A percentile compares a stretch with the other conserved stretches of the same genome.
Evolutionary conservation across 768 basidiomycete genomes (phyloP).

Genomic region (Boletus rex-veris): DNA sequence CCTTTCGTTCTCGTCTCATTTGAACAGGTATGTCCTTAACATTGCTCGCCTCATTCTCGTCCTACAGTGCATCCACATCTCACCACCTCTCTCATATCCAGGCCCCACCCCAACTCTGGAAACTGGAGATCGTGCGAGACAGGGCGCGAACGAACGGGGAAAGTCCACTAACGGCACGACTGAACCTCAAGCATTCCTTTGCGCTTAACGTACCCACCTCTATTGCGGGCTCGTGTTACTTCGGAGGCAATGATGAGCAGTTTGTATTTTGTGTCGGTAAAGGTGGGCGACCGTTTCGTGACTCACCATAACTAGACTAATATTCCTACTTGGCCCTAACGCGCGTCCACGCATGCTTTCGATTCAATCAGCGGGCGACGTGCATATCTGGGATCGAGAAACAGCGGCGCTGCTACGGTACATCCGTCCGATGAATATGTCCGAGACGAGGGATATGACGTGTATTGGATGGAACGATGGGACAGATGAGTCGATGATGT

Average conservation of each 20-base stretch:
- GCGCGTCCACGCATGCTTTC: too few species aligned
- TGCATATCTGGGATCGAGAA: conserved; percentile 85
- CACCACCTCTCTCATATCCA: conserved; percentile 18
- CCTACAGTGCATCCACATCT: background rate
- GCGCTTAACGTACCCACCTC: conserved; percentile 57
- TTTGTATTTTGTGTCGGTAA: conserved; percentile 78
- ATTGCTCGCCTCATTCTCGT: background rate
- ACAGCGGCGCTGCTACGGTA: conserved; percentile 68
- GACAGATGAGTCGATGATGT: conserved; percentile 43
- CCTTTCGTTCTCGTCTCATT: conserved; percentile 41
- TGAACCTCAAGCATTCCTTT: conserved; percentile 61
- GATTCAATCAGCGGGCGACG: conserved; percentile 59
- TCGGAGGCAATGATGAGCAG: conserved; percentile 75
- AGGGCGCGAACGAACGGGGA: conserved; percentile 31
- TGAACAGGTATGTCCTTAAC: conserved; percentile 18
- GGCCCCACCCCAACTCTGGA: conserved; percentile 77
- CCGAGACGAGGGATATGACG: conserved; percentile 61
- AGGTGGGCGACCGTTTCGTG: conserved; percentile 38
- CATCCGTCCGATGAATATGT: conserved; percentile 50
- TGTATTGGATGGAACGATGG: conserved; percentile 80
- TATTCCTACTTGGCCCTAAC: too few species aligned
- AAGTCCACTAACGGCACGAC: conserved; percentile 17
- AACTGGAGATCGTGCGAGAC: conserved; percentile 59
- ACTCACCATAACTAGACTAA: too few species aligned
- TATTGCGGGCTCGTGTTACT: conserved; percentile 78